These are phyloP conservation scores for Marasmius sp. DNA, from an alignment of 1,284 basidiomycete genomes.

Conservation along the genomic window DNA sequence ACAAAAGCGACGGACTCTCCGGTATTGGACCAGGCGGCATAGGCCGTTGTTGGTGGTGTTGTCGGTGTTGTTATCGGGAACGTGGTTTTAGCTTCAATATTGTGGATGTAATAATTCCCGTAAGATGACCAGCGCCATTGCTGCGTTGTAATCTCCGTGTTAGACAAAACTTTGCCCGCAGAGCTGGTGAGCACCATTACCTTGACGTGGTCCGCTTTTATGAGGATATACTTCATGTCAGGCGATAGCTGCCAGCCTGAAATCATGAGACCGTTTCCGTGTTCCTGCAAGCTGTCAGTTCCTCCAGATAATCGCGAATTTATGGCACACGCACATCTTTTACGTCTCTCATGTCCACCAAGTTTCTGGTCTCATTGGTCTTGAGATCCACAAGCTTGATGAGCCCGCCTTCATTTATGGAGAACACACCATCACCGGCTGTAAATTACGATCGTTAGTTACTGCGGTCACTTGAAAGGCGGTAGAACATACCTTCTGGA, in stretches of 20 bases:
- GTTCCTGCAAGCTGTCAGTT: slow-evolving; percentile 41
- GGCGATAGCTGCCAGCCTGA: slow-evolving; percentile 79
- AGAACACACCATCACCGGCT: slow-evolving; percentile 93
- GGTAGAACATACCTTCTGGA: slow-evolving; percentile 66
- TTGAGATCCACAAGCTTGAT: slow-evolving; percentile 81
- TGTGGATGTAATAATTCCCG: slow-evolving; percentile 87
- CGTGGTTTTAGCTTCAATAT: slow-evolving; percentile 60
- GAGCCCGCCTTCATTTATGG: slow-evolving; percentile 54
- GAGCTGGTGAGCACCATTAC: slow-evolving; percentile 32
- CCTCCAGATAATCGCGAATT: not conserved
- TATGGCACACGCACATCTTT: slow-evolving; percentile 47
- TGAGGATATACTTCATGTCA: slow-evolving; percentile 84
- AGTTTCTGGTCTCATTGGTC: slow-evolving; percentile 64
- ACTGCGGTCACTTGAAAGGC: not conserved
- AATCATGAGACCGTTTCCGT: slow-evolving; percentile 53
- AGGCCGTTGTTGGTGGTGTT: slow-evolving; percentile 69
- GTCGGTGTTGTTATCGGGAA: slow-evolving; percentile 67
- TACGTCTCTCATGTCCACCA: slow-evolving; percentile 61
- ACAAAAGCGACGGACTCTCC: slow-evolving; percentile 85
- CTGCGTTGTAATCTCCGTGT: slow-evolving; percentile 32
- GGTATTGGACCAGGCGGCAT: slow-evolving; percentile 85
- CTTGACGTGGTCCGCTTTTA: slow-evolving; percentile 75
- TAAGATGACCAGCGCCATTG: slow-evolving; percentile 93
- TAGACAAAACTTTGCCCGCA: not conserved
- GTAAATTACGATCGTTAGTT: not conserved